phyloP scores from a whole-genome alignment of 345 rosid species.

The Gossypium stocksii region DNA sequence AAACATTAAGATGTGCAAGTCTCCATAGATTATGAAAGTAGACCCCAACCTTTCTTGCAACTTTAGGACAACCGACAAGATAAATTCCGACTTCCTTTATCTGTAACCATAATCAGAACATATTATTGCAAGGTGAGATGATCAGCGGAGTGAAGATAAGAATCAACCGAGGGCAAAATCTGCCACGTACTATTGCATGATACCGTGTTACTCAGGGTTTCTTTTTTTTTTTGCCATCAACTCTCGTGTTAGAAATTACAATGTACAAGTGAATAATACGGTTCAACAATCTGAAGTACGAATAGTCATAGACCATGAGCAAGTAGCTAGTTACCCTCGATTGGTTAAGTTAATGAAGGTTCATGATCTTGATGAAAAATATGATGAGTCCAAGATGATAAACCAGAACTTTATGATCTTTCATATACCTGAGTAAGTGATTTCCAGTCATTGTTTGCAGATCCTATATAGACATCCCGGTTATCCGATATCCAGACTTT shows the following conservation, averaged over 20 bases:
- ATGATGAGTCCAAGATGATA: neutral
- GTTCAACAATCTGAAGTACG: neutral
- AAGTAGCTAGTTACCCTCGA: neutral
- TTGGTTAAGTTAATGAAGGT: neutral
- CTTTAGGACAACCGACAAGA: conserved; percentile 59
- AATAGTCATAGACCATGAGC: neutral
- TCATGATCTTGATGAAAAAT: neutral
- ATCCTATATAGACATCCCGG: conserved; percentile 72
- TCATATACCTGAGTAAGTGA: conserved; percentile 75
- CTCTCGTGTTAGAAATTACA: no score
- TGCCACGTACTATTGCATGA: no score
- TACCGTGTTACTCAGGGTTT: no score
- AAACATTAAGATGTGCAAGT: conserved; percentile 55
- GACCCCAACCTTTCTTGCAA: conserved; percentile 47
- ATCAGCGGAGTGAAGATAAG: no score
- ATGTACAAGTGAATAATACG: neutral
- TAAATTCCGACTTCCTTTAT: conserved; percentile 85
- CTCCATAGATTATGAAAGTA: conserved; percentile 68
- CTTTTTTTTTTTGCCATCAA: no score
- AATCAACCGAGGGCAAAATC: no score
- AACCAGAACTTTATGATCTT: neutral
- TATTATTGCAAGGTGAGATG: neutral
- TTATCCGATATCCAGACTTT: conserved; percentile 86
- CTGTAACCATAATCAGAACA: conserved; percentile 30
- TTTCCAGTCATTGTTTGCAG: conserved; percentile 95